Percentiles rank a stretch among this genome's conserved stretches.
phyloP scores from a whole-genome alignment of 805 yeast species.

The Candida cerambycidarum region DNA sequence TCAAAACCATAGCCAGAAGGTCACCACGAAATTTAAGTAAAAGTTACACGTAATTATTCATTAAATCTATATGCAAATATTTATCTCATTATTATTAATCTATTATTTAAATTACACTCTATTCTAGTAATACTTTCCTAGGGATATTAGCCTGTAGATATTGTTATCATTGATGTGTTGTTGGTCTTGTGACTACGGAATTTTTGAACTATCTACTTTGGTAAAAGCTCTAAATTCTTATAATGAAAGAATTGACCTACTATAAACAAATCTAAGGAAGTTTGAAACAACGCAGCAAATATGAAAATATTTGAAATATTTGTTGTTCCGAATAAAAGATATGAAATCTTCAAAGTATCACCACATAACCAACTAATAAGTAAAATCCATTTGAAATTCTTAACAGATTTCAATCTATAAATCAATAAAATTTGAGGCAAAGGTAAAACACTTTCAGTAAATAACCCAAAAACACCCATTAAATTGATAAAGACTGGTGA shows the following conservation, averaged over 20 bases:
- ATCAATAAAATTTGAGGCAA: slow-evolving; percentile 75
- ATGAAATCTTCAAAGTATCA: slow-evolving; percentile 74
- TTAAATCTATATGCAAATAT: slow-evolving; percentile 1
- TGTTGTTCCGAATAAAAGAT: slow-evolving; percentile 72
- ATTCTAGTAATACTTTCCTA: no score
- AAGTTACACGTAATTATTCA: slow-evolving; percentile 1
- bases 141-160: no score
- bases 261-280: slow-evolving; percentile 68
- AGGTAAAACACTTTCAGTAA: slow-evolving; percentile 72
- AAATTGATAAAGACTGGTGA: slow-evolving; percentile 43
- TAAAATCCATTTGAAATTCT: slow-evolving; percentile 75
- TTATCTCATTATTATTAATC: slow-evolving; percentile 1
- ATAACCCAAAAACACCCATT: slow-evolving; percentile 63
- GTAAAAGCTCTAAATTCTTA: slow-evolving; percentile 19
- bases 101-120: neutral
- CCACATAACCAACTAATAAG: slow-evolving; percentile 87
- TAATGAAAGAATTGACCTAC: slow-evolving; percentile 72
- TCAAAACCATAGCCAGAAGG: neutral
- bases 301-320: slow-evolving; percentile 65
- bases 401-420: slow-evolving; percentile 62
- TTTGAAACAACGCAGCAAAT: slow-evolving; percentile 74
- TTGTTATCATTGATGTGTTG: no score
- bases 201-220: slow-evolving; percentile 1
- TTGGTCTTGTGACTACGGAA: no score
- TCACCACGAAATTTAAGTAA: neutral